Base-by-base conservation (phyloP, 495 filamentous ascomycete species). In the Podospora comata region DNA sequence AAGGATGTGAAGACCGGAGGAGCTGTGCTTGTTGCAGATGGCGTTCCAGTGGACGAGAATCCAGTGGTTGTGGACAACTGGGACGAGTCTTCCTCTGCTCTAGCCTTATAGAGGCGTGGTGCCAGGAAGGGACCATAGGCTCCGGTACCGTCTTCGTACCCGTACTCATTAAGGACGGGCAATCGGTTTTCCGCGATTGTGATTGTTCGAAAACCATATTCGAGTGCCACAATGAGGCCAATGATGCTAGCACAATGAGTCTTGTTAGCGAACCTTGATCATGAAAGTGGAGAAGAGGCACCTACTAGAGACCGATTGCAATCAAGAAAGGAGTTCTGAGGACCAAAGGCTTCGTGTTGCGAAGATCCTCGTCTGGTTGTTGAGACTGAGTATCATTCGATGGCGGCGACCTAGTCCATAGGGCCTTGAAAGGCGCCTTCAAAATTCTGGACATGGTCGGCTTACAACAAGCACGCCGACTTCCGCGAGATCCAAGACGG, bases 201-300 rank as follows among this genome's bases (percentile, higher is more conserved):
- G 55, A 58, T 18, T 20, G 55, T 58, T n/a, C 55, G 7, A n/a
- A 58, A 58, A 4, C 55, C 55, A 58, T 58, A 58, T 26, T 58
- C 55, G 2, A 58, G 13, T 5, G 18, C 55, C 4, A 26, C 55
- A 13, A 58, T 58, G 5, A 58, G 55, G 23, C 15, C 39, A 48
- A 48, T 16, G 39, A 48, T 48, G 9, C 39, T 48, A 16, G 39
- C 39, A 48, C 39, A 2, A 48, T 48, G 2, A 13, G 13, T 48
- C 39, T 48, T 16, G 39, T 48, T 11, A 48, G 39, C 39, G 13
- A 3, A 11, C 39, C 39, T 48, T 48, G 39, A 48, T 13, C 39
- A 48, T 48, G 39, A 16, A 48, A 16, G 13, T 11, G 5, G 3
- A 11, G 39, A 48, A 48, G 6, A 13, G 9, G 0, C 39, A 48